Conservation (phyloP, 495 filamentous ascomycete genomes). For the Hyaloscypha variabilis region DNA sequence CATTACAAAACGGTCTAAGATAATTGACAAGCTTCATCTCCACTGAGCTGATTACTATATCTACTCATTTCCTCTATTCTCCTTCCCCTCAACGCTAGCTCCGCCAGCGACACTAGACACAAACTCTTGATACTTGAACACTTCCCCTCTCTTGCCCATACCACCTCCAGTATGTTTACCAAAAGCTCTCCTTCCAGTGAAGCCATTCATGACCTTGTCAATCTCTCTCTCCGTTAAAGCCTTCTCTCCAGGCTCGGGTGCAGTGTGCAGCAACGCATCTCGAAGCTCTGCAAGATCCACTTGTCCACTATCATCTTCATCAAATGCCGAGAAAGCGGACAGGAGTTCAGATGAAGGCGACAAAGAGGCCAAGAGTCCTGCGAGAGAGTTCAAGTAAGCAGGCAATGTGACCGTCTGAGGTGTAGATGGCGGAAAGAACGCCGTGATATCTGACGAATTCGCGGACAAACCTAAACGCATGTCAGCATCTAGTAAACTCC, state of each 20-base stretch:
- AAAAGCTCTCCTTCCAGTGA: constrained; percentile 80
- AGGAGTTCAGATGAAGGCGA: constrained; percentile 75
- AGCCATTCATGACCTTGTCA: constrained; percentile 80
- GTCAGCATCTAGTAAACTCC: background rate
- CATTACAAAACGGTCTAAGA: constrained; percentile 1
- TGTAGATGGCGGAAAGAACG: constrained; percentile 74
- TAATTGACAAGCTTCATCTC: background rate
- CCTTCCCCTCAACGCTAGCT: constrained; percentile 23
- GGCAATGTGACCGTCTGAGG: constrained; percentile 78
- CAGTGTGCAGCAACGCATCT: constrained; percentile 80
- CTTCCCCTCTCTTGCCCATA: constrained; percentile 63
- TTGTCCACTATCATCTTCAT: constrained; percentile 93
- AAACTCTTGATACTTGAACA: constrained; percentile 80
- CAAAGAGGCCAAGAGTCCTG: constrained; percentile 68
- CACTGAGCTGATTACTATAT: too few species aligned
- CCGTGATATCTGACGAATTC: constrained; percentile 58
- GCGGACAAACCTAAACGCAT: constrained; percentile 47
- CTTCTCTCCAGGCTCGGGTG: constrained; percentile 71
- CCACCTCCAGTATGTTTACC: constrained; percentile 45
- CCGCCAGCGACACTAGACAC: constrained; percentile 60
- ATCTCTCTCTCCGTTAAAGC: constrained; percentile 74
- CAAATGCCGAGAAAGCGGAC: constrained; percentile 91
- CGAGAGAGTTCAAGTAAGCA: constrained; percentile 77
- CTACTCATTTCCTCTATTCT: constrained; percentile 5
- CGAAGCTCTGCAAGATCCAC: constrained; percentile 81